Conservation (phyloP, 306 rosid species). For the Ochetophila trinervis region DNA sequence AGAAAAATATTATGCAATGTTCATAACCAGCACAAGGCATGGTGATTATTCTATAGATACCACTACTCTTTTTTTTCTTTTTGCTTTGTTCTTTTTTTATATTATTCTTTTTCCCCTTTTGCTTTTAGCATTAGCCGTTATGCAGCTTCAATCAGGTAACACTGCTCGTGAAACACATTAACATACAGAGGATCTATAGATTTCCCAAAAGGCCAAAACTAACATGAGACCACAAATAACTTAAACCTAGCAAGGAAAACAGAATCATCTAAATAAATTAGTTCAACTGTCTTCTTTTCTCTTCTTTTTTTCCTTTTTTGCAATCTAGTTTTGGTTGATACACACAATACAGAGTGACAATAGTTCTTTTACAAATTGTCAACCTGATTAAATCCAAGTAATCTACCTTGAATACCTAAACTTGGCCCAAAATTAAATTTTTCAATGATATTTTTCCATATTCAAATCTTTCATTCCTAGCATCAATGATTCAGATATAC, state of each 20-base stretch:
- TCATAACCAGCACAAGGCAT: not conserved
- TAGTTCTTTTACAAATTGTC: not conserved
- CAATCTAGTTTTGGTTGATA: not conserved
- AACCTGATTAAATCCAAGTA: not conserved
- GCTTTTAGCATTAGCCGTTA: not conserved
- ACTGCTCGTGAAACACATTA: not conserved
- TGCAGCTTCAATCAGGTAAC: not conserved
- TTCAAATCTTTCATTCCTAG: not conserved
- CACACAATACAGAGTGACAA: not conserved
- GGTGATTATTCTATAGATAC: not conserved
- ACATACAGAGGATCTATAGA: not conserved
- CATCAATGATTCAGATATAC: not conserved
- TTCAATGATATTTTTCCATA: not conserved
- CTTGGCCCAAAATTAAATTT: not conserved
- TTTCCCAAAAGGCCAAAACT: not conserved
- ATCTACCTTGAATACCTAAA: not conserved
- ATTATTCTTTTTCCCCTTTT: not conserved
- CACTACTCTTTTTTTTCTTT: not conserved
- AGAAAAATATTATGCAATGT: not conserved
- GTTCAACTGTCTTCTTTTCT: not conserved
- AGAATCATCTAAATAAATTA: not conserved
- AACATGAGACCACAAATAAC: not conserved
- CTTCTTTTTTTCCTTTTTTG: not conserved
- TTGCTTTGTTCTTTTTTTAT: no score
- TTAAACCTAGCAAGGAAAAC: not conserved